These are phyloP conservation scores for Hura crepitans DNA, from an alignment of 441 rosid genomes.

Conservation along the genomic window DNA sequence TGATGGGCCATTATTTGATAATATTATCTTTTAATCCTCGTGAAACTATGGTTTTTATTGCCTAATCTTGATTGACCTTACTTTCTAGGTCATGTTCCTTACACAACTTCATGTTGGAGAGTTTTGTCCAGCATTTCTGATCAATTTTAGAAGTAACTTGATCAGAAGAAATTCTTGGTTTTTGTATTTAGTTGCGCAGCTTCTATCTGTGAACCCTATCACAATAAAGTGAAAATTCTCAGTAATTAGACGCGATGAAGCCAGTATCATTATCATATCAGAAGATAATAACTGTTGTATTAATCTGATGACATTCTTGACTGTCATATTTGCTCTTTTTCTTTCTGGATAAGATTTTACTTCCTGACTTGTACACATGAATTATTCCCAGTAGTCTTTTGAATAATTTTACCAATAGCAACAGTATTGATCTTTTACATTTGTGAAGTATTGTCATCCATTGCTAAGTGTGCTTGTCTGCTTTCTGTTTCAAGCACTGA, in stretches of 20 bases:
- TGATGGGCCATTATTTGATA: background rate
- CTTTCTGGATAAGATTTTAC: constrained; percentile 2
- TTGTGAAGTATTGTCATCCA: background rate
- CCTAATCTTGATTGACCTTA: background rate
- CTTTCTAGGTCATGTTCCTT: background rate
- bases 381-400: background rate
- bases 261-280: background rate
- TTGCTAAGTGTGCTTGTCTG: background rate
- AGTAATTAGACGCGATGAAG: background rate
- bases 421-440: background rate
- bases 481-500: constrained; percentile 7
- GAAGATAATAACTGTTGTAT: too few species aligned
- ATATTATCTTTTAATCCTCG: background rate
- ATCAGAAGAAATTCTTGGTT: background rate
- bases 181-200: background rate
- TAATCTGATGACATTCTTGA: too few species aligned
- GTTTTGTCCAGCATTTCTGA: background rate
- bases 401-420: background rate
- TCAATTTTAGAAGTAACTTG: background rate
- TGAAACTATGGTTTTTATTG: background rate
- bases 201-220: background rate
- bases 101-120: background rate
- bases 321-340: background rate
- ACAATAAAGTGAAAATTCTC: background rate
- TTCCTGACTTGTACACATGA: background rate